Conservation (phyloP, 352 stramenopile genomes). For the Pythium sp. region DNA sequence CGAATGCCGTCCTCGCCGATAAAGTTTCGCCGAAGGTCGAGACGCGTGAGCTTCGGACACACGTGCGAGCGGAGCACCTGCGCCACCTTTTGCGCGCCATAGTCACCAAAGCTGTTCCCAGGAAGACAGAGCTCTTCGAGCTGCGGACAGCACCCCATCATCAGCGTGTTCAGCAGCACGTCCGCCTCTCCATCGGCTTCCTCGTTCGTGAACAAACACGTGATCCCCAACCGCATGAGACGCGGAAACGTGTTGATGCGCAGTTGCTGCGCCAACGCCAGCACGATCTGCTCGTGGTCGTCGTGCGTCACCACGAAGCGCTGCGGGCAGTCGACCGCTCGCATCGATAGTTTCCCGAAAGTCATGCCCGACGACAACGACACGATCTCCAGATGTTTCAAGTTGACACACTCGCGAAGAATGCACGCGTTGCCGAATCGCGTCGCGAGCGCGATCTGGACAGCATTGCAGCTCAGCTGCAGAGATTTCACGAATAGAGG, state of each 20-base stretch:
- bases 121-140: constrained; percentile 78
- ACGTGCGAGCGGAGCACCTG: constrained; percentile 80
- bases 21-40: constrained; percentile 85
- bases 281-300: constrained; percentile 84
- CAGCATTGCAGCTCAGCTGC: constrained; percentile 77
- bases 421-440: constrained; percentile 31
- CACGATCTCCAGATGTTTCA: constrained; percentile 72
- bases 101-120: constrained; percentile 85
- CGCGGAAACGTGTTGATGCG: constrained; percentile 48
- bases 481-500: constrained; percentile 72
- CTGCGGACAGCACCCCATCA: constrained; percentile 70
- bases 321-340: constrained; percentile 78
- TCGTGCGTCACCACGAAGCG: constrained; percentile 86
- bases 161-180: constrained; percentile 78
- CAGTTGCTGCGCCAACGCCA: constrained; percentile 68
- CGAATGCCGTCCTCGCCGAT: constrained; percentile 79
- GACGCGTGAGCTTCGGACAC: constrained; percentile 70
- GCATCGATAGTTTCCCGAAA: constrained; percentile 84
- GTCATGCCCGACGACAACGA: constrained; percentile 78
- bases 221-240: constrained; percentile 63
- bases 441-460: constrained; percentile 57
- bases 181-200: constrained; percentile 81
- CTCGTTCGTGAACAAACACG: constrained; percentile 86
- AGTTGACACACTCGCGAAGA: constrained; percentile 59
- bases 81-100: constrained; percentile 74